Base-by-base conservation (phyloP, 805 yeast species). In the Saturnispora dispora region DNA sequence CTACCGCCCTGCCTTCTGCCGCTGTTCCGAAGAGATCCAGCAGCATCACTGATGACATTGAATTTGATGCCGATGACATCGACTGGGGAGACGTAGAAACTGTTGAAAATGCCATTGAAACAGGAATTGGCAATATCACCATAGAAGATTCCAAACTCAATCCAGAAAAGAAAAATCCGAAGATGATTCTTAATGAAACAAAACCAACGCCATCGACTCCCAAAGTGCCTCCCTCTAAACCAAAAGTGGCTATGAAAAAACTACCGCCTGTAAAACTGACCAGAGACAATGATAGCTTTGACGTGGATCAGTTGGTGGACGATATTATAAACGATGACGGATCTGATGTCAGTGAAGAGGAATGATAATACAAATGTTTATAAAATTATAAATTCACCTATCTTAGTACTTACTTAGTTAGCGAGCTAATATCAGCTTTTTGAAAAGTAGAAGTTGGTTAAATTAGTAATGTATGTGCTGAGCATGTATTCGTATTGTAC, bases 51-150 rank as follows among this genome's bases (percentile, higher is more conserved):
- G 53, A 50, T 10, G 47, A 46, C 20, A 27, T 50, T 18, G 54
- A 39, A 33, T 43, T 46, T 40, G 45, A 46, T n/a, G 50, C 51
- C 9, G 65, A 58, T 11, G 61, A 60, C 11, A 60, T 60, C 53
- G 65, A 60, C 46, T 62, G 63, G 63, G 65, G 60, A 10, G 65
- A 63, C 15, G 59, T 50, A 3, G 63, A 58, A 18, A 48, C 52
- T 2, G 37, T 55, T 22, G 53, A 46, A 32, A 52, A 42, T 9
- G 9, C 47, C 3, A 39, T 20, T 11, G n/a, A 39, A 13, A 35
- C 52, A 3, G 47, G 17, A 13, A 20, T 17, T 36, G 30, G 13
- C 7, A 11, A 35, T 17, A 40, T 32, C 18, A 27, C 44, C 25
- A 53, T 43, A 18, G 49, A 33, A 36, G 33, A 22, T 7, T 9